Base-by-base conservation (phyloP, 768 basidiomycete genomes). In the Fistulinella prunicolor region DNA sequence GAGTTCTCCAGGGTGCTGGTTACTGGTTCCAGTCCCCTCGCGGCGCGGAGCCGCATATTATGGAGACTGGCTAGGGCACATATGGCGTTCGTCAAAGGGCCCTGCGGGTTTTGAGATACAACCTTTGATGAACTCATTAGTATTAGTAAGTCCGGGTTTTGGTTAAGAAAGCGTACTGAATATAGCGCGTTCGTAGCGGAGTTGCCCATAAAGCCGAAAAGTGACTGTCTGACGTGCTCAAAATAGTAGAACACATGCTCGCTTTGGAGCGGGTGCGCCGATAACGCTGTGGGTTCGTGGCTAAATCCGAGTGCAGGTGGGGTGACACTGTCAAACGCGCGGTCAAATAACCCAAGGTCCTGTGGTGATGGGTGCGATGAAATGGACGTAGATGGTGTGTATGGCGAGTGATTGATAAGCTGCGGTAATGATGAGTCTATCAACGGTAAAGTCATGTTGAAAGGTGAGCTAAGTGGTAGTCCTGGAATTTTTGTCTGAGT, bases 21-120 rank as follows among this genome's bases (percentile, higher is more conserved):
- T 26, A 76, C 73, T 39, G 76, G 68, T 59, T 86, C 79, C 39
- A 80, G 65, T n/a, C 84, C 84, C 51, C 80, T 78, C 21, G 81
- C 75, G 23, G 82, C 73, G 29, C 80, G 81, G 66, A 77, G 73
- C 42, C 78, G 78, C 51, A 77, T 80, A 57, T 77, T 77, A 63
- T 90, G 86, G 34, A 89, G 73, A 58, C 79, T 80, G 36, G 86
- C 80, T 40, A 90, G 73, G n/a, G 89, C 86, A 65, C 83, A 86
- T 29, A 89, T 75, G 6, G 87, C 83, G 62, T 81, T 79, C 6
- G 85, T 80, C 36, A 89, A 78, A 2, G 85, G 78, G 37, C 89
- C 87, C 45, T 76, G 77, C 19, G 85, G 85, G 44, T 88, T 78
- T 59, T 80, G 73, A 34, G 80, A 68, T 47, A 88, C 78, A 44